phyloP scores from a whole-genome alignment of 495 filamentous ascomycete genomes.

The Neurospora sp. region DNA sequence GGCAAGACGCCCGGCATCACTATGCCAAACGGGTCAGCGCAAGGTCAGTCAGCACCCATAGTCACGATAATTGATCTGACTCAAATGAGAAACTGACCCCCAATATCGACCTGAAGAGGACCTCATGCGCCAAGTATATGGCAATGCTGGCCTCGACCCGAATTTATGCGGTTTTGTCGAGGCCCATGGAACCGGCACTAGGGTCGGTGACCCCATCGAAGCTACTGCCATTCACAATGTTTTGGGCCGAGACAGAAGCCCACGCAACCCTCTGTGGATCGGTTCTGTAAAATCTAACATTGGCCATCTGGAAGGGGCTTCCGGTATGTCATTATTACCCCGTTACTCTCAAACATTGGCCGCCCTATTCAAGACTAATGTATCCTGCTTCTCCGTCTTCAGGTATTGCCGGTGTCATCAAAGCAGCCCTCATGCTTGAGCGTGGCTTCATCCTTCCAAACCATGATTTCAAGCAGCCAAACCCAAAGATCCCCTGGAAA shows the following conservation, averaged over 20 bases:
- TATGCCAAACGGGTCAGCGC: slow-evolving; percentile 45
- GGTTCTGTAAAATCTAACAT: slow-evolving; percentile 50
- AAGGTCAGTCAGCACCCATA: slow-evolving; percentile 27
- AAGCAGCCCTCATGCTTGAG: slow-evolving; percentile 45
- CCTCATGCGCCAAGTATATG: slow-evolving; percentile 36
- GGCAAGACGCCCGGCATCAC: slow-evolving; percentile 50
- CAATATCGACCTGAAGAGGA: slow-evolving; percentile 17
- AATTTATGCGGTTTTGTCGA: slow-evolving; percentile 33
- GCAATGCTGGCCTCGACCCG: slow-evolving; percentile 29
- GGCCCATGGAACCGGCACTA: slow-evolving; percentile 49
- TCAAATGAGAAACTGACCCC: slow-evolving; percentile 7
- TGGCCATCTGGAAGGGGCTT: slow-evolving; percentile 46
- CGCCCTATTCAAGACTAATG: not conserved
- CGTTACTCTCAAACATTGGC: not conserved
- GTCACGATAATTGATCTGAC: not conserved
- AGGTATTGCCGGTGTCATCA: slow-evolving; percentile 47
- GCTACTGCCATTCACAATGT: slow-evolving; percentile 29
- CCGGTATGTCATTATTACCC: slow-evolving; percentile 10
- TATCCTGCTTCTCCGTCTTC: not conserved
- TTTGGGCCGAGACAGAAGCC: slow-evolving; percentile 21
- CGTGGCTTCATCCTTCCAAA: slow-evolving; percentile 38
- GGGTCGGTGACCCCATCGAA: slow-evolving; percentile 37
- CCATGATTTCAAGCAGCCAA: slow-evolving; percentile 42
- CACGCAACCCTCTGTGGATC: slow-evolving; percentile 30
- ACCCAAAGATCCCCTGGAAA: slow-evolving; percentile 38